These are phyloP conservation scores for Recurvomyces mirabilis DNA, from an alignment of 495 filamentous ascomycete genomes.

Conservation along the genomic window DNA sequence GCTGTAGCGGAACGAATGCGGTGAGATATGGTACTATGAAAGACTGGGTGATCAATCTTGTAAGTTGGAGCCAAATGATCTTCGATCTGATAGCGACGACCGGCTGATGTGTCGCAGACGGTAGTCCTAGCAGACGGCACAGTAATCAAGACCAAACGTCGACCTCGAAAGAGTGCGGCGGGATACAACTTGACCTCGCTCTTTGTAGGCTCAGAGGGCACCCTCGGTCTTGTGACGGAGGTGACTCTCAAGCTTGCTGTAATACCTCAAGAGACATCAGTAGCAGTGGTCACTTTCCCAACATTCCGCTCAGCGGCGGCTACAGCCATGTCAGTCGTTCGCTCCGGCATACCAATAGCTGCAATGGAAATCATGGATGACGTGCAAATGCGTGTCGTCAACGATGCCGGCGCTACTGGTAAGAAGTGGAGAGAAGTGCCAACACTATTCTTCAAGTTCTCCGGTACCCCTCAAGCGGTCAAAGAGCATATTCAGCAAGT, in stretches of 20 bases:
- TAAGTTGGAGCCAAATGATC: too few species aligned
- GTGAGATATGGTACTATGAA: slow-evolving; percentile 78
- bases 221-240: slow-evolving; percentile 67
- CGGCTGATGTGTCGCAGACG: too few species aligned
- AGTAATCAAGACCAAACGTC: slow-evolving; percentile 61
- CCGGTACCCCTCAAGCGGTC: slow-evolving; percentile 58
- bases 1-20: slow-evolving; percentile 67
- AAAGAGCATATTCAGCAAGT: slow-evolving; percentile 56
- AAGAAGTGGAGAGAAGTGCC: slow-evolving; percentile 64
- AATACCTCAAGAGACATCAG: slow-evolving; percentile 58
- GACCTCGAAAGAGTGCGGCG: slow-evolving; percentile 65
- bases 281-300: slow-evolving; percentile 67
- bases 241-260: slow-evolving; percentile 64
- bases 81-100: too few species aligned
- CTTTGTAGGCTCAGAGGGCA: slow-evolving; percentile 71
- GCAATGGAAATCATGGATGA: slow-evolving; percentile 80
- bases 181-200: slow-evolving; percentile 70
- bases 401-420: slow-evolving; percentile 55
- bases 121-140: slow-evolving; percentile 71
- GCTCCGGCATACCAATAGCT: slow-evolving; percentile 60
- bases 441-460: slow-evolving; percentile 78
- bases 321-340: slow-evolving; percentile 56
- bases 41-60: slow-evolving; percentile 73
- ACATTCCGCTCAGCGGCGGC: slow-evolving; percentile 61
- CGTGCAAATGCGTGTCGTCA: slow-evolving; percentile 70